Percentiles rank a stretch among this genome's conserved stretches.
These are phyloP conservation scores for Sporobolomyces roseus DNA, from an alignment of 768 basidiomycete species.

Conservation along the genomic window DNA sequence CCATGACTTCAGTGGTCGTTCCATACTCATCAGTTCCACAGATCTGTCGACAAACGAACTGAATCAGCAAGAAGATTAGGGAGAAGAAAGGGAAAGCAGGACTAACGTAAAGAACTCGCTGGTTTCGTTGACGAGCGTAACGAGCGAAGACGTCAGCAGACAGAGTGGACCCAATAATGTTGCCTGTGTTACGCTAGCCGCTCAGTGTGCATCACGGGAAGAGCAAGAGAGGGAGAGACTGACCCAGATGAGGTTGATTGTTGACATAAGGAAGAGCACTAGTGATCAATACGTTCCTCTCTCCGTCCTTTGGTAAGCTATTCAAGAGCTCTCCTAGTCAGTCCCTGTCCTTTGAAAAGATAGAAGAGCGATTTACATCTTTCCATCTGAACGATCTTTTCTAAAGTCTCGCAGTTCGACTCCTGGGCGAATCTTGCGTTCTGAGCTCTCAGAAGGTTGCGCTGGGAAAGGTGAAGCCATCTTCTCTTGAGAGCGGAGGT, in stretches of 20 bases:
- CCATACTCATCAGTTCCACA: conserved; percentile 99
- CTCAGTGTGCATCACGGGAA: not conserved
- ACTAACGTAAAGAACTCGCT: conserved; percentile 70
- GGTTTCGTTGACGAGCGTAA: conserved; percentile 73
- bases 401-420: conserved; percentile 32
- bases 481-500: not conserved
- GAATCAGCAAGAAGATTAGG: not conserved
- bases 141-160: conserved; percentile 96
- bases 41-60: conserved; percentile 50
- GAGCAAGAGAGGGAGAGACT: conserved; percentile 9
- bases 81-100: not conserved
- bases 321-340: not conserved
- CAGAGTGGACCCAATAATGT: conserved; percentile 90
- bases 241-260: conserved; percentile 43
- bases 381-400: conserved; percentile 30
- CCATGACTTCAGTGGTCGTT: conserved; percentile 98
- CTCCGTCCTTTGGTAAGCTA: conserved; percentile 75
- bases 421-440: conserved; percentile 32
- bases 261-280: conserved; percentile 78
- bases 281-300: conserved; percentile 83
- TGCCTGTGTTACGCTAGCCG: conserved; percentile 53
- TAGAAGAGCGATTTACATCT: conserved; percentile 26
- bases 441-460: not conserved
- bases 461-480: conserved; percentile 42
- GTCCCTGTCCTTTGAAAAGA: not conserved